phyloP scores from a whole-genome alignment of 169 alveolate genomes.

The Eimeria necatrix region DNA sequence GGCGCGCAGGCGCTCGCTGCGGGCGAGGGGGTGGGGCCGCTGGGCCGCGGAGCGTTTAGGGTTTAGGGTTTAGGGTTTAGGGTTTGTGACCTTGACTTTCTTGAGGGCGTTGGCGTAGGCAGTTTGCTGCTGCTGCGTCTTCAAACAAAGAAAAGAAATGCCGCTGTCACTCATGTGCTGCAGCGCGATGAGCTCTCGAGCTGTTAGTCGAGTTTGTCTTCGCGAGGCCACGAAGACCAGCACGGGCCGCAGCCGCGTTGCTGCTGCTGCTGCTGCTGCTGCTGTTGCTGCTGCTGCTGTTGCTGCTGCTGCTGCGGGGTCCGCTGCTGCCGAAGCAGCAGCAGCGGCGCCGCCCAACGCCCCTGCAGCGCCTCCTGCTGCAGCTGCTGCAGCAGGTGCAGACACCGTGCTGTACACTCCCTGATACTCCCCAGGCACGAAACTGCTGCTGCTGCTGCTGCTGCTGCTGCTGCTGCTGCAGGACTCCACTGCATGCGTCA shows the following conservation, averaged over 20 bases:
- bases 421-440: neutral
- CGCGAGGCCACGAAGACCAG: constrained; percentile 98
- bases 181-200: constrained; percentile 92
- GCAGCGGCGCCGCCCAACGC: neutral
- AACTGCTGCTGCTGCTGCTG: neutral
- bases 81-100: neutral
- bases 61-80: constrained; percentile 36
- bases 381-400: constrained; percentile 12
- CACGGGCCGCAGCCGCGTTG: constrained; percentile 88
- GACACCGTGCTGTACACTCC: constrained; percentile 31
- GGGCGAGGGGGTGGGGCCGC: neutral
- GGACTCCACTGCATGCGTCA: constrained; percentile 91
- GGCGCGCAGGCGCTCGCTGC: neutral
- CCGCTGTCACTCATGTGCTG: constrained; percentile 39
- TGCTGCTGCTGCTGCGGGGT: neutral
- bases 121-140: neutral
- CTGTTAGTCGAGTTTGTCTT: constrained; percentile 99
- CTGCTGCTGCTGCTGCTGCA: neutral
- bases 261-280: constrained; percentile 30
- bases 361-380: too few relatives aligned
- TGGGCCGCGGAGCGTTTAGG: neutral
- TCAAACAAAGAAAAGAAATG: neutral
- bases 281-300: neutral
- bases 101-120: neutral
- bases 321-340: neutral